Conservation (phyloP, 257 asterid species). For the Scutellaria barbata region DNA sequence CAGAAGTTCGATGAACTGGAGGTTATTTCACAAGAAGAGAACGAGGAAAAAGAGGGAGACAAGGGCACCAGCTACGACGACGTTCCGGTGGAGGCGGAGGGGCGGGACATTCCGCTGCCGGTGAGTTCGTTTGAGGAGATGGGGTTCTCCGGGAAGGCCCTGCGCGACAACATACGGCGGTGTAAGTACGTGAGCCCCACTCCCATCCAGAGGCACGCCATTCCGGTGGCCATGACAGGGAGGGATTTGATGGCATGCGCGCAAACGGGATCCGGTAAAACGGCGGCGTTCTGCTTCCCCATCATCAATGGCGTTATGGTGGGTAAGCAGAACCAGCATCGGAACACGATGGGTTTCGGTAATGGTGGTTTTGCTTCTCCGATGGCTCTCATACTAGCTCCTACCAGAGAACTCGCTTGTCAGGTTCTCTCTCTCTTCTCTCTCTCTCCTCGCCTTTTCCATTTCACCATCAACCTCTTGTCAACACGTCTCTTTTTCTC, state of each 20-base stretch:
- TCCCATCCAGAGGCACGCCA: slow-evolving; percentile 72
- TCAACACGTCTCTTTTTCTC: not conserved
- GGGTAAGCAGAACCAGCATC: slow-evolving; percentile 15
- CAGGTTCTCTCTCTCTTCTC: slow-evolving; percentile 51
- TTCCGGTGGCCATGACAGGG: slow-evolving; percentile 72
- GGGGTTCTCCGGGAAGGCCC: slow-evolving; percentile 40
- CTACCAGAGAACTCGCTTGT: slow-evolving; percentile 76
- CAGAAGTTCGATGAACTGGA: slow-evolving; percentile 44
- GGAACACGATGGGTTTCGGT: slow-evolving; percentile 12
- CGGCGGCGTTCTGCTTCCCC: slow-evolving; percentile 88
- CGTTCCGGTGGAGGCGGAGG: slow-evolving; percentile 59
- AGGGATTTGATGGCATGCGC: slow-evolving; percentile 89
- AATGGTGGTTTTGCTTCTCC: slow-evolving; percentile 41
- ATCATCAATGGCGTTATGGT: slow-evolving; percentile 52
- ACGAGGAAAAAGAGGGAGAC: not conserved
- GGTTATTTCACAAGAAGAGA: not conserved
- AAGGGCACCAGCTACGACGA: slow-evolving; percentile 10
- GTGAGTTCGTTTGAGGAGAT: slow-evolving; percentile 60
- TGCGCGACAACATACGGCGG: slow-evolving; percentile 58
- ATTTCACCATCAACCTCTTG: not conserved
- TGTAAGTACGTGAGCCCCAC: slow-evolving; percentile 71
- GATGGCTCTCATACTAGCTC: slow-evolving; percentile 68
- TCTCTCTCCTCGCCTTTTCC: not conserved
- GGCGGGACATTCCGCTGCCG: slow-evolving; percentile 62
- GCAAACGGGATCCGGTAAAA: slow-evolving; percentile 86